Conservation (phyloP, 2,329 filamentous ascomycete genomes). For the Penicillium psychrosexuale region DNA sequence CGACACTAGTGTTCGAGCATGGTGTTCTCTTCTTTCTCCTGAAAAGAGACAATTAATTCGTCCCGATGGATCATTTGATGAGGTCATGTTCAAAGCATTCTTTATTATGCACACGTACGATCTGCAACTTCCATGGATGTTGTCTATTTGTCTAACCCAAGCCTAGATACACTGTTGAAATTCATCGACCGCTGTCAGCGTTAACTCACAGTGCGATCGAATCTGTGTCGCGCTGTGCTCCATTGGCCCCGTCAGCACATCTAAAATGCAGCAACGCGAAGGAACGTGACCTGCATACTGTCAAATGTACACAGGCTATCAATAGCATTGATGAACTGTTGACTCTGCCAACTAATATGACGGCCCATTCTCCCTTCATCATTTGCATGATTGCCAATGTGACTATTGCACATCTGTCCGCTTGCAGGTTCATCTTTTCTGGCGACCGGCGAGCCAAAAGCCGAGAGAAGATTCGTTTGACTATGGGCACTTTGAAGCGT, state of each 20-base stretch:
- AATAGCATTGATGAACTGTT: slow-evolving; percentile 39
- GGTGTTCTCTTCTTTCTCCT: slow-evolving; percentile 39
- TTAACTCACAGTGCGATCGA: slow-evolving; percentile 41
- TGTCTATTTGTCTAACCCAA: neutral
- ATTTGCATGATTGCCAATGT: slow-evolving; percentile 44
- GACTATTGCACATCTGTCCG: slow-evolving; percentile 59
- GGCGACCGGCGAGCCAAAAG: slow-evolving; percentile 32
- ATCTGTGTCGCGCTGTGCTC: slow-evolving; percentile 36
- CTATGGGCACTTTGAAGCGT: slow-evolving; percentile 38
- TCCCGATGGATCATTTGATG: slow-evolving; percentile 51
- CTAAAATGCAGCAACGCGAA: slow-evolving; percentile 9
- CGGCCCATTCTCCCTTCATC: slow-evolving; percentile 39
- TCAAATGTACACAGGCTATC: slow-evolving; percentile 36
- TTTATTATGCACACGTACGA: slow-evolving; percentile 58
- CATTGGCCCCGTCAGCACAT: slow-evolving; percentile 13
- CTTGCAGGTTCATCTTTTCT: slow-evolving; percentile 37
- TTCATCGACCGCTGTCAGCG: slow-evolving; percentile 41
- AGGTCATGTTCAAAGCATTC: slow-evolving; percentile 77
- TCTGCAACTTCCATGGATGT: slow-evolving; percentile 32
- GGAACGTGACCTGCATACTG: slow-evolving; percentile 37
- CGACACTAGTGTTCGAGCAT: slow-evolving; percentile 33
- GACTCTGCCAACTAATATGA: slow-evolving; percentile 34
- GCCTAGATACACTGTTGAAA: slow-evolving; percentile 33
- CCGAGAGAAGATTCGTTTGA: slow-evolving; percentile 41
- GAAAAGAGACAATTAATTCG: slow-evolving; percentile 40